Percentiles rank a stretch among this genome's conserved stretches.
Conservation (phyloP, 306 rosid genomes). For the Boehmeria nivea region DNA sequence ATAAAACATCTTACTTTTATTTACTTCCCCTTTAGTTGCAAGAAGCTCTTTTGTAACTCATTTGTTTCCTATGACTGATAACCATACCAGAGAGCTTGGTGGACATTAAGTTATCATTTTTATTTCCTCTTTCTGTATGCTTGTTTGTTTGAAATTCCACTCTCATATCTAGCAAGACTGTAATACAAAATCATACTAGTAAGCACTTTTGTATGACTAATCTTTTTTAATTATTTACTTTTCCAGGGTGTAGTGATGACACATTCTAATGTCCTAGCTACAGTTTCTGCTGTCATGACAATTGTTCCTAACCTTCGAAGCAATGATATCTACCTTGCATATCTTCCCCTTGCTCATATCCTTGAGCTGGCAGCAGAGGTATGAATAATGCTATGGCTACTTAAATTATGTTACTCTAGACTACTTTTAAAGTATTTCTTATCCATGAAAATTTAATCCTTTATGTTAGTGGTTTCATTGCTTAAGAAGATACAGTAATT, state of each 20-base stretch:
- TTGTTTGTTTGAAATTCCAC: too few species aligned
- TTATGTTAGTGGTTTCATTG: too few species aligned
- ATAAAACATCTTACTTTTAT: slow-evolving; percentile 28
- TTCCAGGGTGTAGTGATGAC: slow-evolving; percentile 99
- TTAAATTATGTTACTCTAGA: slow-evolving; percentile 20
- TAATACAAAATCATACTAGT: too few species aligned
- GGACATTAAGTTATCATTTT: background rate
- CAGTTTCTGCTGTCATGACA: slow-evolving; percentile 76
- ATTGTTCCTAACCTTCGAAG: slow-evolving; percentile 74
- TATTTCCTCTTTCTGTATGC: too few species aligned
- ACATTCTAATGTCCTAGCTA: slow-evolving; percentile 83
- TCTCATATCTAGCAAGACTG: too few species aligned
- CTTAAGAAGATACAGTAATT: too few species aligned
- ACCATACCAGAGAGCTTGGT: background rate
- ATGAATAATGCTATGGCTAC: slow-evolving; percentile 19
- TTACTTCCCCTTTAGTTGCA: slow-evolving; percentile 10
- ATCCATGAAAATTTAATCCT: too few species aligned
- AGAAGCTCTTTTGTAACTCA: background rate
- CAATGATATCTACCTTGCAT: slow-evolving; percentile 82
- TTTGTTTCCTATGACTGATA: slow-evolving; percentile 3
- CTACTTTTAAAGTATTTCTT: too few species aligned
- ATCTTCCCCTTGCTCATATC: slow-evolving; percentile 94
- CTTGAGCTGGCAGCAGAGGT: slow-evolving; percentile 98
- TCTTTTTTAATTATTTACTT: slow-evolving; percentile 14
- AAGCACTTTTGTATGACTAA: too few species aligned